phyloP scores from a whole-genome alignment of 2,329 filamentous ascomycete species.

The Colletotrichum magnum region DNA sequence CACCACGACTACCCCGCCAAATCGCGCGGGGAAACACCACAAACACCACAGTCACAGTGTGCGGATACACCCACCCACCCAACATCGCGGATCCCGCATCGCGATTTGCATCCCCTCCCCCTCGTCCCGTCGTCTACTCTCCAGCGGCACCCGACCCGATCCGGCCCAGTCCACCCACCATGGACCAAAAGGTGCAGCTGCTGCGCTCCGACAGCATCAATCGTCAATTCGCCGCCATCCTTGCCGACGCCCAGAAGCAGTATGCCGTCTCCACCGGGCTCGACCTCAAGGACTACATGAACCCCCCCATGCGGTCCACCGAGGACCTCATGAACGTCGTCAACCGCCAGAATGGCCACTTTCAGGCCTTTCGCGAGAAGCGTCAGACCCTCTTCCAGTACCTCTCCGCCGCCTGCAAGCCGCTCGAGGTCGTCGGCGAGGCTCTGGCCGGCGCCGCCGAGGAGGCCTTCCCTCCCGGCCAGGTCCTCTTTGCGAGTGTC shows the following conservation, averaged over 20 bases:
- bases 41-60: too few relatives aligned
- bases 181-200: slow-evolving; percentile 29
- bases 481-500: slow-evolving; percentile 59
- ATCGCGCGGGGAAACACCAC: slow-evolving; percentile 1
- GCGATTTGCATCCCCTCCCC: not conserved
- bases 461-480: slow-evolving; percentile 57
- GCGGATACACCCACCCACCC: too few relatives aligned
- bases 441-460: slow-evolving; percentile 53
- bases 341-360: slow-evolving; percentile 53
- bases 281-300: slow-evolving; percentile 49
- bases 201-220: slow-evolving; percentile 37
- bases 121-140: not conserved
- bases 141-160: not conserved
- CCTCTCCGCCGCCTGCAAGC: slow-evolving; percentile 49
- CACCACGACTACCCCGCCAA: not conserved
- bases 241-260: slow-evolving; percentile 51
- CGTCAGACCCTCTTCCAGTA: slow-evolving; percentile 52
- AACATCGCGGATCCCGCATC: not conserved
- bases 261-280: slow-evolving; percentile 49
- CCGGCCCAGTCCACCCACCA: slow-evolving; percentile 9
- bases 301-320: slow-evolving; percentile 51
- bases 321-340: slow-evolving; percentile 50
- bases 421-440: slow-evolving; percentile 57
- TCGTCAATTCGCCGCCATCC: slow-evolving; percentile 46
- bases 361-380: slow-evolving; percentile 54